Percentiles rank a stretch among this genome's conserved stretches.
These are phyloP conservation scores for Neurospora crassa DNA, from an alignment of 2,329 filamentous ascomycete species.

Conservation along the genomic window DNA sequence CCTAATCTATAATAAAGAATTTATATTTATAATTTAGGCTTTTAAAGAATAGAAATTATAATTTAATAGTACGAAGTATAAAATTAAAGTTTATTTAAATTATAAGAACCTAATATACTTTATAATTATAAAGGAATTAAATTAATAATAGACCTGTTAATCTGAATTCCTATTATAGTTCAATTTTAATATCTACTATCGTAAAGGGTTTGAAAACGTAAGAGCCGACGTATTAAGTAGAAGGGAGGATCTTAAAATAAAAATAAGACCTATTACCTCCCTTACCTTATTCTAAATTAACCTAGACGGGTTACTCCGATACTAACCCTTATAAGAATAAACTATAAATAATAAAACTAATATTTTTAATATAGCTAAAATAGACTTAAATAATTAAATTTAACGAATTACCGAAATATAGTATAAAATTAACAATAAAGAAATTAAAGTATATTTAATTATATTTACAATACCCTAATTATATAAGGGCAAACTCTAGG, in stretches of 20 bases:
- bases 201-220: background rate
- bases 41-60: background rate
- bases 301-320: too few species aligned
- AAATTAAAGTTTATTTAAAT: conserved; percentile 4
- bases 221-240: background rate
- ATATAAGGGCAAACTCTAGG: too few species aligned
- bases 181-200: background rate
- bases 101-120: conserved; percentile 23
- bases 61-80: conserved; percentile 4
- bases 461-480: too few species aligned
- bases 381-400: too few species aligned
- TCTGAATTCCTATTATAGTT: background rate
- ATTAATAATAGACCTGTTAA: background rate
- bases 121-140: conserved; percentile 18
- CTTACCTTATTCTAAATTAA: too few species aligned
- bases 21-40: conserved; percentile 12
- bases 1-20: conserved; percentile 20
- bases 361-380: too few species aligned
- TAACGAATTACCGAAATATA: too few species aligned
- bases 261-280: background rate
- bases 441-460: too few species aligned
- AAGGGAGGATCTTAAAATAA: background rate
- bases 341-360: too few species aligned
- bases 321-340: too few species aligned
- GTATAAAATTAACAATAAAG: too few species aligned